Evolutionary conservation across 208 protist species (phyloP).

Genomic region (Leishmania lainsoni): DNA sequence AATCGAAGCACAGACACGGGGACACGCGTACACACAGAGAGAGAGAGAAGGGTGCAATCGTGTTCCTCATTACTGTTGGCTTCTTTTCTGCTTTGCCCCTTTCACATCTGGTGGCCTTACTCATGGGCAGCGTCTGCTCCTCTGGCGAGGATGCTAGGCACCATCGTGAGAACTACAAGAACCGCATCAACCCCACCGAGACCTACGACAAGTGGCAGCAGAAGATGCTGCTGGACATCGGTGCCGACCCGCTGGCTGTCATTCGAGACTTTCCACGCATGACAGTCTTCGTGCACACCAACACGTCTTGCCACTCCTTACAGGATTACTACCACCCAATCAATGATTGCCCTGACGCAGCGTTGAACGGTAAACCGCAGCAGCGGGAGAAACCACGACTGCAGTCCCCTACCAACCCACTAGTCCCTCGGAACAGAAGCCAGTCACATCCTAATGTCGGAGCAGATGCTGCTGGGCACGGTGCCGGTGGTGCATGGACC

Average conservation of each 20-base stretch:
- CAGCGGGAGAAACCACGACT: background rate
- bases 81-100: background rate
- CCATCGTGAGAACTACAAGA: slow-evolving; percentile 44
- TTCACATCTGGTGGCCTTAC: background rate
- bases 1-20: background rate
- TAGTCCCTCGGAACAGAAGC: background rate
- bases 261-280: slow-evolving; percentile 84
- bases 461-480: background rate
- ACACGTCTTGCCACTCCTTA: slow-evolving; percentile 7
- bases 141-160: slow-evolving; percentile 20
- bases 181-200: slow-evolving; percentile 52
- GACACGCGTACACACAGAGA: background rate
- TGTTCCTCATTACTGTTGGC: background rate
- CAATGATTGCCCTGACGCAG: background rate
- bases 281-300: slow-evolving; percentile 49
- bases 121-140: slow-evolving; percentile 25
- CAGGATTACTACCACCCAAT: background rate
- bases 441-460: background rate
- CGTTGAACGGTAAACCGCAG: background rate
- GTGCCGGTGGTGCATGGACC: background rate
- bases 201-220: slow-evolving; percentile 42
- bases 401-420: slow-evolving; percentile 8
- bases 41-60: background rate
- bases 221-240: slow-evolving; percentile 53
- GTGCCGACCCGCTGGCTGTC: slow-evolving; percentile 55